Evolutionary conservation across 2,329 filamentous ascomycete genomes (phyloP).

Genomic region (Geosmithia morbida): DNA sequence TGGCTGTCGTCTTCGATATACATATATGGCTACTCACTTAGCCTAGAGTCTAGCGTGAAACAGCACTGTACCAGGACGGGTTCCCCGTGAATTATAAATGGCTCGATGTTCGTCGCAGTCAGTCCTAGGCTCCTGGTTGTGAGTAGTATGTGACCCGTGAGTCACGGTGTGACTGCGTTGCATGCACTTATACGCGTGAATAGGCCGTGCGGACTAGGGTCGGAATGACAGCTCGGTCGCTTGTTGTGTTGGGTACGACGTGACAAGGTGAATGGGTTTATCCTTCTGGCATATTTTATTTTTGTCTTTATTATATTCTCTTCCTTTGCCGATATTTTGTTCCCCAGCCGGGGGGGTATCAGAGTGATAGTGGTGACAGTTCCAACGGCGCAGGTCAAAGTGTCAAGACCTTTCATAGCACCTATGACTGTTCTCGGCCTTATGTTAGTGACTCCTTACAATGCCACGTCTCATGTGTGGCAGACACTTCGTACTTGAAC

Average conservation of each 20-base stretch:
- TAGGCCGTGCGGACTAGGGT: not conserved
- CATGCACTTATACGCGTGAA: conserved; percentile 1
- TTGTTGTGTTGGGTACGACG: too few species aligned
- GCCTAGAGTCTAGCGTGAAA: conserved; percentile 1
- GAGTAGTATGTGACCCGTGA: not conserved
- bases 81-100: not conserved
- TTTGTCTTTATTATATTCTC: not conserved
- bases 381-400: not conserved
- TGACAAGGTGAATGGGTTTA: not conserved
- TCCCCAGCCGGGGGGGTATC: not conserved
- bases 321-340: too few species aligned
- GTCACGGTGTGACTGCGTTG: conserved; percentile 1
- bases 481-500: not conserved
- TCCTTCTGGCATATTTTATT: not conserved
- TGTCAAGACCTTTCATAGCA: not conserved
- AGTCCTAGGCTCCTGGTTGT: too few species aligned
- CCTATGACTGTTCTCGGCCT: not conserved
- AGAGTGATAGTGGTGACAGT: not conserved
- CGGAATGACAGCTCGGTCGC: not conserved
- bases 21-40: not conserved
- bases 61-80: not conserved
- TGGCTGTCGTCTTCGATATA: not conserved
- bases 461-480: not conserved
- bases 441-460: not conserved
- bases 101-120: too few species aligned